Evolutionary conservation across 169 alveolate species (phyloP).

Genomic region (Cryptosporidium bovis): DNA sequence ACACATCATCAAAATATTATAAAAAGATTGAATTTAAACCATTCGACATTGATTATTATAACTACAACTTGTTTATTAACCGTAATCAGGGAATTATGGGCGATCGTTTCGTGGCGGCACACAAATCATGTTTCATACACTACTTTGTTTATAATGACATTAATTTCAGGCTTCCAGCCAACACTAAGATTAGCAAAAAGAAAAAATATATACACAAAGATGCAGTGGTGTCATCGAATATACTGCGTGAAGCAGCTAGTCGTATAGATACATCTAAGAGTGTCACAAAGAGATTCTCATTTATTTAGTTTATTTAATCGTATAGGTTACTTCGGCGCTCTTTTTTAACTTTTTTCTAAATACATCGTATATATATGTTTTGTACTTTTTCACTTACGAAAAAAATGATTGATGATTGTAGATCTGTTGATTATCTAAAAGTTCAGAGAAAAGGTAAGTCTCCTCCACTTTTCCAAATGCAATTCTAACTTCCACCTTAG

Average conservation of each 20-base stretch:
- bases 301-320: constrained; percentile 1
- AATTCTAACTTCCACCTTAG: constrained; percentile 1
- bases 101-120: constrained; percentile 38
- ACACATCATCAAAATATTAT: neutral
- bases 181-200: neutral
- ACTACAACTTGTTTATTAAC: neutral
- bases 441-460: constrained; percentile 38
- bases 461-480: neutral
- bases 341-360: neutral
- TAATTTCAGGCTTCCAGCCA: constrained; percentile 10
- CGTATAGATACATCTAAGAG: neutral
- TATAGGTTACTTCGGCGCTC: constrained; percentile 1
- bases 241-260: neutral
- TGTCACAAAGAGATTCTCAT: constrained; percentile 10
- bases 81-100: constrained; percentile 32
- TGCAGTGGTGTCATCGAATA: neutral
- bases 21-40: constrained; percentile 24
- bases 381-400: neutral
- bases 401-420: constrained; percentile 60
- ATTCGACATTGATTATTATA: constrained; percentile 1
- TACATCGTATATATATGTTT: too few relatives aligned
- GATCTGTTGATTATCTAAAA: constrained; percentile 10
- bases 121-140: constrained; percentile 61
- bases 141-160: constrained; percentile 59
- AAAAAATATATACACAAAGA: neutral